Evolutionary conservation across 1,284 basidiomycete genomes (phyloP), one percentile per base, ranked within the genome.

Genomic region (Boletus semigastroideus): DNA sequence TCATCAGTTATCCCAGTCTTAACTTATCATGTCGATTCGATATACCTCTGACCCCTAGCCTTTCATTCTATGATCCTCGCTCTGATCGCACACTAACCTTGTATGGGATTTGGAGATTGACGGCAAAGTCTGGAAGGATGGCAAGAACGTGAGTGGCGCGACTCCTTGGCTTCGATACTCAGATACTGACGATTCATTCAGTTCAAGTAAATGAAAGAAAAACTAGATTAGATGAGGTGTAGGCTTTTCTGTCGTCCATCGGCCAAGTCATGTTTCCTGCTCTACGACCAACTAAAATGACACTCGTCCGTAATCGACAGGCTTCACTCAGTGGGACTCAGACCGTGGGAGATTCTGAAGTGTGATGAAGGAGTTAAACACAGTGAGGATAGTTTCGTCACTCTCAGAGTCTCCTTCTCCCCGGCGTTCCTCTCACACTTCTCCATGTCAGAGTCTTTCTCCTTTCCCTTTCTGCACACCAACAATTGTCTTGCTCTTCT

Each of bases 91-190:
- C 7, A 22, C 61, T 64, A 31, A 64, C 20, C 8, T 94, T 59
- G 90, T 92, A 50, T 96, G 94, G 94, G 92, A 95, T 75, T 74
- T 94, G 56, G 84, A 87, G 74, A 64, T 93, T 53, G 84, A 87
- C 59, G 94, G 87, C 48, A 92, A 90, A 82, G 80, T 83, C 69
- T 94, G 89, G 89, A 86, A 76, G 54, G 91, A 92, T 73, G 91
- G 90, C 62, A 92, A 91, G 78, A 87, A 84, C 72, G 88, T 91
- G 67, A 78, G 84, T 79, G 51, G 57, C 17, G 19, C 39, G 0
- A 37, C 56, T 42, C 12, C 12, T 43, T 19, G 17, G 4, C 31
- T 38, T 22, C 2, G 5, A 2, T 2, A 5, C 30, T 33, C 31
- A 16, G n/a, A 34, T 30, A 4, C 30, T 61, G 25, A 64, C 31